Evolutionary conservation across 495 filamentous ascomycete genomes (phyloP).

Genomic region (Penicillium ochrochloron): DNA sequence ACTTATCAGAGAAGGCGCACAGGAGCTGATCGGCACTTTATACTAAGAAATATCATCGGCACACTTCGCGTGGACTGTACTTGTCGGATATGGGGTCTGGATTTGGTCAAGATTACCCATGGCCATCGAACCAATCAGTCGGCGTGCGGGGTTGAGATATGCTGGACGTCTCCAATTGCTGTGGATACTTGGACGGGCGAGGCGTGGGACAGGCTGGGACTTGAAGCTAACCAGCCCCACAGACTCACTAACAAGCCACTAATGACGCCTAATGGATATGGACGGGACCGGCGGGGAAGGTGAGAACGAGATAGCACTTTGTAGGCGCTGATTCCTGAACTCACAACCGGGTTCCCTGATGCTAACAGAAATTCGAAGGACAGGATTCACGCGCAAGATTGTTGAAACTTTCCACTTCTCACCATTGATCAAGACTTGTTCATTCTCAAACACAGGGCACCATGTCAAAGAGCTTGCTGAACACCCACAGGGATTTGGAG

Average conservation of each 20-base stretch:
- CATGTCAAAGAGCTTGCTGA: slow-evolving; percentile 17
- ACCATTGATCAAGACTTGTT: not conserved
- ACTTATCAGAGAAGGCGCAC: not conserved
- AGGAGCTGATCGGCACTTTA: slow-evolving; percentile 5
- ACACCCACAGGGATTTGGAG: not conserved
- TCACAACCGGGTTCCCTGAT: not conserved
- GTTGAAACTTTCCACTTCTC: not conserved
- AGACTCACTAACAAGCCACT: slow-evolving; percentile 1
- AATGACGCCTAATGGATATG: not conserved
- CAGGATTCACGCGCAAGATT: not conserved
- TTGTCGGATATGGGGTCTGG: not conserved
- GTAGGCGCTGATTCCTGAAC: not conserved
- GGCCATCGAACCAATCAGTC: slow-evolving; percentile 9
- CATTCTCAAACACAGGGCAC: not conserved
- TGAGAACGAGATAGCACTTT: slow-evolving; percentile 21
- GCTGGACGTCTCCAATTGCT: not conserved
- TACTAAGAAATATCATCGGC: not conserved
- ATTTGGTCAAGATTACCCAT: slow-evolving; percentile 9
- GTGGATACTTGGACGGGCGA: not conserved
- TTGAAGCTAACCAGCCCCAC: slow-evolving; percentile 20
- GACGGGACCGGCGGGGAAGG: slow-evolving; percentile 20
- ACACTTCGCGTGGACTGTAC: slow-evolving; percentile 1
- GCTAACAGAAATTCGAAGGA: not conserved
- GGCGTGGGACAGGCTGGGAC: not conserved
- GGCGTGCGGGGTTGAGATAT: slow-evolving; percentile 9